Percentiles rank a stretch among this genome's conserved stretches.
phyloP scores from a whole-genome alignment of 495 filamentous ascomycete species.

The Neurospora discreta region DNA sequence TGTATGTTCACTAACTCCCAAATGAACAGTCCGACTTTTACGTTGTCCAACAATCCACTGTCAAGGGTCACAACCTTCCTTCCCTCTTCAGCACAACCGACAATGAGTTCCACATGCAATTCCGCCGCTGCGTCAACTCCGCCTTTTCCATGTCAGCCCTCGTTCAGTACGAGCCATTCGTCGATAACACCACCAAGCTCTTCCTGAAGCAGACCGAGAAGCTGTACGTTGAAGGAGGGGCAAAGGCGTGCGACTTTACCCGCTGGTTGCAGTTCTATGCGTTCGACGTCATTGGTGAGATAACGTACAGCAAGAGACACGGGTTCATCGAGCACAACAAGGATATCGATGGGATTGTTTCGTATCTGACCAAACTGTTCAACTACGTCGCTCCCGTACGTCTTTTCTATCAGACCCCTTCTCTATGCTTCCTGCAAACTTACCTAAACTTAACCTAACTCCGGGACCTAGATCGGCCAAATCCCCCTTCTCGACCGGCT shows the following conservation, averaged over 20 bases:
- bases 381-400: slow-evolving; percentile 50
- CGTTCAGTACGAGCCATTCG: slow-evolving; percentile 63
- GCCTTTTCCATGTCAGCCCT: slow-evolving; percentile 66
- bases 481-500: slow-evolving; percentile 52
- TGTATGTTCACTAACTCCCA: slow-evolving; percentile 7
- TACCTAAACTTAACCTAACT: slow-evolving; percentile 3
- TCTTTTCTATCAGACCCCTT: background rate
- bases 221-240: slow-evolving; percentile 42
- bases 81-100: slow-evolving; percentile 73
- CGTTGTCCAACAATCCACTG: slow-evolving; percentile 52
- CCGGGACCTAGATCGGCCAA: slow-evolving; percentile 40
- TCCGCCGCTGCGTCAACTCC: slow-evolving; percentile 56
- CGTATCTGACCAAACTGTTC: slow-evolving; percentile 41
- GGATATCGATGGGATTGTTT: slow-evolving; percentile 53
- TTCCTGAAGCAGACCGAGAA: slow-evolving; percentile 53
- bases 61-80: slow-evolving; percentile 51
- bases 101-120: slow-evolving; percentile 60
- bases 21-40: slow-evolving; percentile 54
- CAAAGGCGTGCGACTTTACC: slow-evolving; percentile 49
- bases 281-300: slow-evolving; percentile 65
- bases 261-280: slow-evolving; percentile 71
- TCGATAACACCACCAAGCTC: slow-evolving; percentile 52
- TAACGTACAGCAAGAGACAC: slow-evolving; percentile 54
- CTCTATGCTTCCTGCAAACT: background rate
- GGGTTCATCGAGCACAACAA: slow-evolving; percentile 51